Conservation (phyloP, 2,329 filamentous ascomycete genomes). For the Ampelomyces quisqualis region DNA sequence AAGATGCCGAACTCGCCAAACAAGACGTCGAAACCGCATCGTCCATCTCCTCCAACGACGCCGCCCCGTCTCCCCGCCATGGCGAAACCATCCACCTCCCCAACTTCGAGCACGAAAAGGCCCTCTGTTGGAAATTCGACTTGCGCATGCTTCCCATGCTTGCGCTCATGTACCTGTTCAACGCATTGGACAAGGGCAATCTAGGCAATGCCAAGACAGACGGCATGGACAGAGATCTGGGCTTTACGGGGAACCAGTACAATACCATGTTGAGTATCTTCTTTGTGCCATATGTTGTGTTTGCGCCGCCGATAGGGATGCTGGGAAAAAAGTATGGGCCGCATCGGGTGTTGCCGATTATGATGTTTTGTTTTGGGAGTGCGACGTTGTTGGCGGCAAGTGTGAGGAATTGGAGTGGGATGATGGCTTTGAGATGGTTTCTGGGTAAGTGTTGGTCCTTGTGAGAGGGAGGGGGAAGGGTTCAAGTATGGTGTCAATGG, state of each 20-base stretch:
- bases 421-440: slow-evolving; percentile 69
- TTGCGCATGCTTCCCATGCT: slow-evolving; percentile 58
- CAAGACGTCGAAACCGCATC: slow-evolving; percentile 30
- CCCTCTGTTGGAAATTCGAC: slow-evolving; percentile 58
- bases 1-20: slow-evolving; percentile 35
- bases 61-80: slow-evolving; percentile 25
- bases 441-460: slow-evolving; percentile 49
- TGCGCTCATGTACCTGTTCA: slow-evolving; percentile 62
- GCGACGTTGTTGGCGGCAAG: slow-evolving; percentile 62
- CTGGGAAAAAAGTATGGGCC: slow-evolving; percentile 69
- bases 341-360: slow-evolving; percentile 61
- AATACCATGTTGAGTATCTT: slow-evolving; percentile 69
- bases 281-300: slow-evolving; percentile 73
- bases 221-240: slow-evolving; percentile 54
- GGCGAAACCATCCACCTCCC: slow-evolving; percentile 38
- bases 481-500: no score
- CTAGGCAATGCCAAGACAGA: slow-evolving; percentile 50
- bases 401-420: slow-evolving; percentile 61
- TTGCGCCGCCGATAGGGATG: slow-evolving; percentile 65
- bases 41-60: slow-evolving; percentile 28
- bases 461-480: no score
- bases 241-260: slow-evolving; percentile 64
- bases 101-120: slow-evolving; percentile 40
- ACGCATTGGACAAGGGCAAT: slow-evolving; percentile 38
- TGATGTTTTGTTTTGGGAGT: slow-evolving; percentile 69